phyloP scores from a whole-genome alignment of 2,329 filamentous ascomycete genomes.

The Fusarium sp. region DNA sequence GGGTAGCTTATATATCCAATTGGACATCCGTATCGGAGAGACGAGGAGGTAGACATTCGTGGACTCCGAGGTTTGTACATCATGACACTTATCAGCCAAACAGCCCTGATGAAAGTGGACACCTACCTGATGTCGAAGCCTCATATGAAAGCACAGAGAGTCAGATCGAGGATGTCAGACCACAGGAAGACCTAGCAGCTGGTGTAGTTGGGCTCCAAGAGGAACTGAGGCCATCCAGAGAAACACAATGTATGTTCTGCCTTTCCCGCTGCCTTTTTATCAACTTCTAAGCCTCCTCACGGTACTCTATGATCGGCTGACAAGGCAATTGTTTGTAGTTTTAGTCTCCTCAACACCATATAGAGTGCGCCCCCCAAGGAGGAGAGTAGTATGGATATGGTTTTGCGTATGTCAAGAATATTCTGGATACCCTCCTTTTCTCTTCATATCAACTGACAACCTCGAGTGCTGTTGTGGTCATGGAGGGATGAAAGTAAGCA shows the following conservation, averaged over 20 bases:
- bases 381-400: slow-evolving; percentile 21
- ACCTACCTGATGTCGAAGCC: neutral
- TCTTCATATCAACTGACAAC: slow-evolving; percentile 3
- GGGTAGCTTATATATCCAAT: neutral
- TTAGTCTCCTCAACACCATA: neutral
- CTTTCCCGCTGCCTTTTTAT: neutral
- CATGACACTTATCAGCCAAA: neutral
- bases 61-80: neutral
- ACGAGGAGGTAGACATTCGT: neutral
- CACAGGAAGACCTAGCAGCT: neutral
- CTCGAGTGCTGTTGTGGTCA: slow-evolving; percentile 31
- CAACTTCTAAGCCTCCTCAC: neutral
- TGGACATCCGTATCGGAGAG: neutral
- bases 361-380: neutral
- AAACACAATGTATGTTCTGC: neutral
- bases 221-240: neutral
- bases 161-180: neutral
- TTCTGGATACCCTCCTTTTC: neutral
- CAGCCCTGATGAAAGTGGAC: neutral
- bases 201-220: neutral
- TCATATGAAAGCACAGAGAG: neutral
- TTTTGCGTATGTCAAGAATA: slow-evolving; percentile 4
- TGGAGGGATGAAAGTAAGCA: slow-evolving; percentile 35
- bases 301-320: neutral
- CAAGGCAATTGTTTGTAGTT: neutral